These are phyloP conservation scores for Penicillium manginii DNA, from an alignment of 495 filamentous ascomycete genomes.

Conservation along the genomic window DNA sequence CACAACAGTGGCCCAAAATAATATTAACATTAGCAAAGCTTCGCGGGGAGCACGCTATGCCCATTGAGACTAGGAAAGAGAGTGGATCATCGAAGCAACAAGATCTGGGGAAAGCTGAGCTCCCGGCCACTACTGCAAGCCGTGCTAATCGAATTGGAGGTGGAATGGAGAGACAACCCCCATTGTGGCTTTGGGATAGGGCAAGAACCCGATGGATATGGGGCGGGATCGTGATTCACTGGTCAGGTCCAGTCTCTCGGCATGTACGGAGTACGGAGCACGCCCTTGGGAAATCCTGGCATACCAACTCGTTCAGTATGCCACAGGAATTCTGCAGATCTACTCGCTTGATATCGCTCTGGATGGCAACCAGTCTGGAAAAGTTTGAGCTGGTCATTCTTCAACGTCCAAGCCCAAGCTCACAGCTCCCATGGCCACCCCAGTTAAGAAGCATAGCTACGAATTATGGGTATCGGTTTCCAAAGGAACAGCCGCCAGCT, in stretches of 20 bases:
- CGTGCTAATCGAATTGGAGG: constrained; percentile 20
- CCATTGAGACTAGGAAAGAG: constrained; percentile 18
- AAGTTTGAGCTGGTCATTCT: not conserved
- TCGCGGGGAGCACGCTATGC: constrained; percentile 21
- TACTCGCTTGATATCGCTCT: not conserved
- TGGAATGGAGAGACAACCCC: constrained; percentile 18
- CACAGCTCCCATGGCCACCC: not conserved
- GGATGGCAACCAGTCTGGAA: not conserved
- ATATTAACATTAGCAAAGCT: not conserved
- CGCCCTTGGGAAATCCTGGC: not conserved
- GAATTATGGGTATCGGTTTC: constrained; percentile 10
- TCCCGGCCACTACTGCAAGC: constrained; percentile 20
- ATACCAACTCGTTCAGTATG: not conserved
- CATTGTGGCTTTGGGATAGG: constrained; percentile 23
- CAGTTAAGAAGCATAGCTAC: not conserved
- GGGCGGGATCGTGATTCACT: not conserved
- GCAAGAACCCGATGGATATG: not conserved
- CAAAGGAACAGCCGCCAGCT: constrained; percentile 18
- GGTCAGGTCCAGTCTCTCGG: too few species aligned
- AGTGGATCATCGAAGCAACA: constrained; percentile 22
- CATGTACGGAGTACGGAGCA: not conserved
- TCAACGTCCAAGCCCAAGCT: not conserved
- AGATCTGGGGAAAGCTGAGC: constrained; percentile 29
- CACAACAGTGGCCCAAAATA: not conserved
- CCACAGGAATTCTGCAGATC: not conserved